These are phyloP conservation scores for Xerocomellus amylosporus DNA, from an alignment of 768 basidiomycete genomes.

Conservation along the genomic window DNA sequence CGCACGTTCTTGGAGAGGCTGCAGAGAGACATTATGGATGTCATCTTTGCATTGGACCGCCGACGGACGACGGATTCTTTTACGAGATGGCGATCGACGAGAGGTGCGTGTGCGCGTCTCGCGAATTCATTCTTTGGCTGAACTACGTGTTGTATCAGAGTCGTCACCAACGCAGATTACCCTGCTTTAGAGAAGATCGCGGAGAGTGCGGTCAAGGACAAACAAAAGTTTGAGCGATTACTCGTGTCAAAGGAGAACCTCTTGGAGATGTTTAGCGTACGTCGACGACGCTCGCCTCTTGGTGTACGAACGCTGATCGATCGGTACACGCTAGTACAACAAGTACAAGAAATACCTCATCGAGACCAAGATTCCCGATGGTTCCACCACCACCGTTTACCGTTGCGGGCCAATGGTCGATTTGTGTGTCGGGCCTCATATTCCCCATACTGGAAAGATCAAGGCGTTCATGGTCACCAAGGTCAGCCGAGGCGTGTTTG, in stretches of 20 bases:
- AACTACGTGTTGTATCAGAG: conserved; percentile 38
- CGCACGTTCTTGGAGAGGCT: conserved; percentile 96
- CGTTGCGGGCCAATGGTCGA: conserved; percentile 99
- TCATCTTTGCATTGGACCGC: conserved; percentile 94
- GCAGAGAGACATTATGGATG: conserved; percentile 96
- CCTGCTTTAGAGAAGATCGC: conserved; percentile 84
- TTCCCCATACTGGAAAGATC: conserved; percentile 96
- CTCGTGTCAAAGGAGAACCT: conserved; percentile 93
- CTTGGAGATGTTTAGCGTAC: conserved; percentile 91
- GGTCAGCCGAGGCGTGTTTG: conserved; percentile 37
- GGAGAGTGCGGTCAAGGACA: conserved; percentile 89
- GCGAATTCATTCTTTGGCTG: too few species aligned
- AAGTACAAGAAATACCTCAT: conserved; percentile 97
- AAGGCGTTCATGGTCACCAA: conserved; percentile 98
- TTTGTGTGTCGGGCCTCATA: conserved; percentile 94
- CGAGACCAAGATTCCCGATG: conserved; percentile 92
- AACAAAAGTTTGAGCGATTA: conserved; percentile 94
- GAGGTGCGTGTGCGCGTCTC: conserved; percentile 40
- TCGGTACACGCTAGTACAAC: conserved; percentile 72
- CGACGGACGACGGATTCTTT: conserved; percentile 98
- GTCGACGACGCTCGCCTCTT: conserved; percentile 27
- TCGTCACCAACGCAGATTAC: conserved; percentile 80
- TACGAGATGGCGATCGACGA: conserved; percentile 96
- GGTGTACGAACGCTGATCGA: conserved; percentile 1
- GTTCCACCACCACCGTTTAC: conserved; percentile 95